Percentiles rank a stretch among this genome's conserved stretches.
These are phyloP conservation scores for Ophiosphaerella narmari DNA, from an alignment of 2,329 filamentous ascomycete species.

Conservation along the genomic window DNA sequence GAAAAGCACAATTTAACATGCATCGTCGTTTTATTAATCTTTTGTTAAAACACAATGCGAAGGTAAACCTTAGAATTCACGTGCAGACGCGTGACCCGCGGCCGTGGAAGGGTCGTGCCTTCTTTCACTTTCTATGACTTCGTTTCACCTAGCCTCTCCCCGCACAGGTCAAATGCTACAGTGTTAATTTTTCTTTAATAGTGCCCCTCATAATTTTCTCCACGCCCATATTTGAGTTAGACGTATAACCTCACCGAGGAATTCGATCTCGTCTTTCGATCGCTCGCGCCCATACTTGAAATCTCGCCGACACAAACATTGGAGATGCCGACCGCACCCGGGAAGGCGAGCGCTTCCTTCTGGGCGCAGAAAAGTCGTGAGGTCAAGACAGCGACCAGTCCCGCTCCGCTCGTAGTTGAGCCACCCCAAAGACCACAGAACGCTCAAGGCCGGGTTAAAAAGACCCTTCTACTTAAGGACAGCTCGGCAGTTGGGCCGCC, in stretches of 20 bases:
- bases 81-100: too few relatives aligned
- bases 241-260: not conserved
- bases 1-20: too few relatives aligned
- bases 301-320: not conserved
- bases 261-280: not conserved
- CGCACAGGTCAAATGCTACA: too few relatives aligned
- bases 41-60: too few relatives aligned
- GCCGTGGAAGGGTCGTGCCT: not conserved
- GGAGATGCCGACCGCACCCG: not conserved
- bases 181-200: too few relatives aligned
- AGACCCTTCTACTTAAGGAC: conserved; percentile 5
- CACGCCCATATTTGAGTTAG: too few relatives aligned
- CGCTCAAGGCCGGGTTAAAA: not conserved
- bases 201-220: too few relatives aligned
- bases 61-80: too few relatives aligned
- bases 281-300: not conserved
- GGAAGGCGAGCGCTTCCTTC: not conserved
- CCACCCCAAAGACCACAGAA: not conserved
- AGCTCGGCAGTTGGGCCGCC: not conserved
- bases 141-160: too few relatives aligned
- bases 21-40: too few relatives aligned
- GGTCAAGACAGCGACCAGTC: not conserved
- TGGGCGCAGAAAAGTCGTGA: conserved; percentile 4
- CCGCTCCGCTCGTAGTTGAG: not conserved
- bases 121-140: not conserved